A percentile compares a stretch with the other conserved stretches of the same genome.
phyloP scores from a whole-genome alignment of 73 alveolate genomes.

The Durusdinium trenchii region DNA sequence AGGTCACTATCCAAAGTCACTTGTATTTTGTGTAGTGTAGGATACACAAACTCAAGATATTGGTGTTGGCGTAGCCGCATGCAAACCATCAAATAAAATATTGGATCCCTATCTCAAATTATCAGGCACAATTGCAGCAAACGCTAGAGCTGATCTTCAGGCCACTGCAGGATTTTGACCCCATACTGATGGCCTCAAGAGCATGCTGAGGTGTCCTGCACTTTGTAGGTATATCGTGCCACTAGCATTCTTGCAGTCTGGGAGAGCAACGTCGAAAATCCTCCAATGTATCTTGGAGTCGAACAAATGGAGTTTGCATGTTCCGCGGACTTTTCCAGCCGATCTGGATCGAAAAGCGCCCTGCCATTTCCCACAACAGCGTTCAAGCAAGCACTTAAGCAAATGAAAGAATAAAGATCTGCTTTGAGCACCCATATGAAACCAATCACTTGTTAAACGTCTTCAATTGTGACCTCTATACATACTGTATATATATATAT shows the following conservation, averaged over 20 bases:
- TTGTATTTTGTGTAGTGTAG: too few relatives aligned
- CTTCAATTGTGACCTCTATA: neutral
- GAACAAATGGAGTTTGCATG: constrained; percentile 66
- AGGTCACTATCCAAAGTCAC: too few relatives aligned
- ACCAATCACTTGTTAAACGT: neutral
- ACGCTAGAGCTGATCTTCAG: neutral
- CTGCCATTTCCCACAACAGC: neutral
- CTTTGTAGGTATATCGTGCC: neutral
- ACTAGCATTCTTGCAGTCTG: neutral
- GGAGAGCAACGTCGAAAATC: neutral
- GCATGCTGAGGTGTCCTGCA: neutral
- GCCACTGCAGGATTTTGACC: constrained; percentile 64
- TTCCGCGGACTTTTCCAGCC: constrained; percentile 65
- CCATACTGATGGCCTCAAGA: constrained; percentile 52
- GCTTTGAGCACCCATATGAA: too few relatives aligned
- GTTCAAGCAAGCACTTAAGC: neutral
- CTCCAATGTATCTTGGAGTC: neutral
- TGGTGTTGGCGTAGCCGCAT: too few relatives aligned
- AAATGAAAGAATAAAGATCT: too few relatives aligned
- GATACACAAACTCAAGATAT: too few relatives aligned
- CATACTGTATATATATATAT: neutral
- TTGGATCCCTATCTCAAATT: too few relatives aligned
- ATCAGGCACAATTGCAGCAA: neutral
- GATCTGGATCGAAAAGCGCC: constrained; percentile 94
- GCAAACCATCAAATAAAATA: too few relatives aligned